Percentiles rank a stretch among this genome's conserved stretches.
These are phyloP conservation scores for Coemansia reversa DNA, from an alignment of 192 early-diverging fungal species.

Conservation along the genomic window DNA sequence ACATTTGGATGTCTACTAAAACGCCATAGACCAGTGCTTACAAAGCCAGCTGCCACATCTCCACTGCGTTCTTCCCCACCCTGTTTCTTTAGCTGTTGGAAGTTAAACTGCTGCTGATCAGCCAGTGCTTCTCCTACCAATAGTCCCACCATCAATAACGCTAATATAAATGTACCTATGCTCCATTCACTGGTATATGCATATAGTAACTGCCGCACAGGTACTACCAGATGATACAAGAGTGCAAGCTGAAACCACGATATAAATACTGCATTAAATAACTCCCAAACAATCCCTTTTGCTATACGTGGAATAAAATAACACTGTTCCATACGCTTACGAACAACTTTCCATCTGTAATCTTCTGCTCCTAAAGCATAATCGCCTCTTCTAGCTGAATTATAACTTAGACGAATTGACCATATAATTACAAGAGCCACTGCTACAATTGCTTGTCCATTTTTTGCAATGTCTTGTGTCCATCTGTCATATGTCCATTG, in stretches of 20 bases:
- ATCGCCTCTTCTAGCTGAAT: conserved; percentile 77
- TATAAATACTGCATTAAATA: conserved; percentile 74
- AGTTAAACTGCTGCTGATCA: conserved; percentile 81
- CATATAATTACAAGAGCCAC: conserved; percentile 61
- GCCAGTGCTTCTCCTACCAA: conserved; percentile 67
- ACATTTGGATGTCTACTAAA: conserved; percentile 85
- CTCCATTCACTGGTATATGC: conserved; percentile 27
- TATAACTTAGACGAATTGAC: conserved; percentile 74
- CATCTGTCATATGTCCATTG: conserved; percentile 51
- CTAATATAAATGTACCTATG: conserved; percentile 51
- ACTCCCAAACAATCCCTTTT: conserved; percentile 54
- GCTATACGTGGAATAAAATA: background rate
- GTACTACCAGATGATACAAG: conserved; percentile 46
- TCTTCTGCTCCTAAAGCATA: conserved; percentile 69
- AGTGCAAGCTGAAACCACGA: conserved; percentile 69
- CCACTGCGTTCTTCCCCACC: conserved; percentile 14
- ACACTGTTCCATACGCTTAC: conserved; percentile 3
- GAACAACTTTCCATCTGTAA: conserved; percentile 69
- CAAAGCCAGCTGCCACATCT: conserved; percentile 66
- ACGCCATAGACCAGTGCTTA: conserved; percentile 68
- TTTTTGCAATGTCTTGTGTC: conserved; percentile 16
- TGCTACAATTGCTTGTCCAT: conserved; percentile 44
- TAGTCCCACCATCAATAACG: conserved; percentile 43
- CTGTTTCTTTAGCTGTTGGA: conserved; percentile 57
- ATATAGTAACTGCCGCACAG: conserved; percentile 11